These are phyloP conservation scores for Microthlaspi erraticum DNA, from an alignment of 345 rosid genomes.

Conservation along the genomic window DNA sequence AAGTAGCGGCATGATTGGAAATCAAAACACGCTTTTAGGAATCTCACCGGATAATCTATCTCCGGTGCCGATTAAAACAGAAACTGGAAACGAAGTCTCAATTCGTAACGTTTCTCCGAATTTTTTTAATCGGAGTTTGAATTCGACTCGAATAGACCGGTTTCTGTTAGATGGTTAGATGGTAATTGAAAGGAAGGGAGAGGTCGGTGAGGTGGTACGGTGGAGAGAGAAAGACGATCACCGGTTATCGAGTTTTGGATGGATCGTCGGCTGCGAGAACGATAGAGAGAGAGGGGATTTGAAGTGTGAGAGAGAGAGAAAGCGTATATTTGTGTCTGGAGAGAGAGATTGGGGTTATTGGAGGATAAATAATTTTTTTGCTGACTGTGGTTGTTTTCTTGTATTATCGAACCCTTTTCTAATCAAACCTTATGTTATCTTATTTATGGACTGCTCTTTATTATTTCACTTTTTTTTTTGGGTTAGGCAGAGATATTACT, in stretches of 20 bases:
- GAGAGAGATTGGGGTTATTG: slow-evolving; percentile 13
- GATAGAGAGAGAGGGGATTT: not conserved
- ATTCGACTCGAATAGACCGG: not conserved
- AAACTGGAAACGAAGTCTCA: slow-evolving; percentile 21
- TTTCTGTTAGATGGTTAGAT: not conserved
- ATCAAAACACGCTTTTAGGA: slow-evolving; percentile 55
- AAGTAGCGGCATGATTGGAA: slow-evolving; percentile 49
- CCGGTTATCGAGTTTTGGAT: slow-evolving; percentile 14
- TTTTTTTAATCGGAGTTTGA: not conserved
- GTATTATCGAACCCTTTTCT: not conserved
- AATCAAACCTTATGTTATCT: not conserved
- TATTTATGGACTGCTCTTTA: not conserved
- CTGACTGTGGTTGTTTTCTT: not conserved
- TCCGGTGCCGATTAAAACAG: not conserved
- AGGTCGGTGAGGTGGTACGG: not conserved
- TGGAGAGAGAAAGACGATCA: not conserved
- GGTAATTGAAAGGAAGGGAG: not conserved
- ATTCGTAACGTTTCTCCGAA: slow-evolving; percentile 35
- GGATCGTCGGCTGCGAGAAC: slow-evolving; percentile 28
- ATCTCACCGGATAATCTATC: slow-evolving; percentile 53
- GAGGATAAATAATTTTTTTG: not conserved
- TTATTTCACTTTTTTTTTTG: not conserved
- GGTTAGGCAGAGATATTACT: not conserved
- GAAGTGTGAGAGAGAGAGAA: slow-evolving; percentile 18
- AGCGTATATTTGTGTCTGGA: slow-evolving; percentile 19